A percentile compares a stretch with the other conserved stretches of the same genome.
phyloP scores from a whole-genome alignment of 2,329 filamentous ascomycete species.

The Neonectria hederae region DNA sequence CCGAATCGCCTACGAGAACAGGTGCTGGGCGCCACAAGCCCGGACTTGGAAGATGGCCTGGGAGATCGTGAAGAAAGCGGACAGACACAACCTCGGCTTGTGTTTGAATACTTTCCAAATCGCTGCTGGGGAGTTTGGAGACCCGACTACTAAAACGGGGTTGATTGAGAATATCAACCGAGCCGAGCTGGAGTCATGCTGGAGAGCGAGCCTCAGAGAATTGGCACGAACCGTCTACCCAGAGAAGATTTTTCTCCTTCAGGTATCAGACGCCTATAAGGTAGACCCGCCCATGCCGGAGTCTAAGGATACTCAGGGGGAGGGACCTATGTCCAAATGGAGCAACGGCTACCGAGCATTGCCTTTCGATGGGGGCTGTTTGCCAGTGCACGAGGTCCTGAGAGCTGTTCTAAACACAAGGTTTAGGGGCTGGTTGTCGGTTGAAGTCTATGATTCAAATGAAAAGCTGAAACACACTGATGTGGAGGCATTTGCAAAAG shows the following conservation, averaged over 20 bases:
- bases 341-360: slow-evolving; percentile 76
- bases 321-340: slow-evolving; percentile 72
- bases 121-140: slow-evolving; percentile 76
- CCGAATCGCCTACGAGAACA: slow-evolving; percentile 80
- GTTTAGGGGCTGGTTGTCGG: slow-evolving; percentile 72
- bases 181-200: slow-evolving; percentile 60
- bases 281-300: slow-evolving; percentile 64
- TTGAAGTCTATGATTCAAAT: slow-evolving; percentile 72
- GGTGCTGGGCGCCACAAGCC: slow-evolving; percentile 81
- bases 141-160: slow-evolving; percentile 72
- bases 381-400: slow-evolving; percentile 73
- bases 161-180: slow-evolving; percentile 56
- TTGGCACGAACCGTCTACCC: slow-evolving; percentile 66
- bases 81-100: slow-evolving; percentile 74
- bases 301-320: slow-evolving; percentile 56
- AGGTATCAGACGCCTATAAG: slow-evolving; percentile 79
- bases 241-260: slow-evolving; percentile 78
- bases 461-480: not conserved
- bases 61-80: slow-evolving; percentile 70
- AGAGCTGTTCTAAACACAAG: slow-evolving; percentile 74
- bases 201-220: slow-evolving; percentile 63
- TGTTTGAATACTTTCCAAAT: slow-evolving; percentile 84
- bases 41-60: slow-evolving; percentile 75
- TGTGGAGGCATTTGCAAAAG: not conserved
- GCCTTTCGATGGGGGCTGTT: slow-evolving; percentile 75